A percentile compares a stretch with the other conserved stretches of the same genome.
Evolutionary conservation across 306 rosid species (phyloP).

Genomic region (Castanea mollissima): DNA sequence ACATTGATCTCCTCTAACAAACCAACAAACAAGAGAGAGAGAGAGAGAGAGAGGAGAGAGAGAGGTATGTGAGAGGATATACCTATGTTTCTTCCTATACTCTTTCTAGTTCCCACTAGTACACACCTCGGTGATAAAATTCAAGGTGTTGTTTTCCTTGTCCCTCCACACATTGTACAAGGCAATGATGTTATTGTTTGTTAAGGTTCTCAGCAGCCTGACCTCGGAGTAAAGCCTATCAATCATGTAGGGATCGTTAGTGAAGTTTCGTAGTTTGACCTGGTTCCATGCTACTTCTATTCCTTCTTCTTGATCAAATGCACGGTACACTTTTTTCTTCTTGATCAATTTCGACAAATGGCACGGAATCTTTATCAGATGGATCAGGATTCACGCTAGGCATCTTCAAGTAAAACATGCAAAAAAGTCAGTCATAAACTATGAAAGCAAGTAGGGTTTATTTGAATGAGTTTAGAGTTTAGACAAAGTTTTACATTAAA

Average conservation of each 20-base stretch:
- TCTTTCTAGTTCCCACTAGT: conserved; percentile 85
- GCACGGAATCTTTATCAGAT: conserved; percentile 56
- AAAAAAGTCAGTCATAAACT: neutral
- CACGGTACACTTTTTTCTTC: conserved; percentile 79
- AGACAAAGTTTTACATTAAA: neutral
- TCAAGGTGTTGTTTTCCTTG: conserved; percentile 34
- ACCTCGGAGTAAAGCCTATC: conserved; percentile 83
- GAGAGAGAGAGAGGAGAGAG: no score
- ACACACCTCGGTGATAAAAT: conserved; percentile 94
- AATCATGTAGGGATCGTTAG: conserved; percentile 61
- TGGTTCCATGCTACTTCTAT: conserved; percentile 97
- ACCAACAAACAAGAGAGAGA: no score
- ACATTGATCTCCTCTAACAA: no score
- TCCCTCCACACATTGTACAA: conserved; percentile 70
- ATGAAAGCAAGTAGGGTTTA: neutral
- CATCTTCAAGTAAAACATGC: conserved; percentile 50
- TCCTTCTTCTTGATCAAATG: conserved; percentile 89
- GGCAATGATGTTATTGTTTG: conserved; percentile 64
- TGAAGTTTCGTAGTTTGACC: conserved; percentile 70
- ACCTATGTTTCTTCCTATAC: conserved; percentile 77
- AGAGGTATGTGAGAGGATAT: conserved; percentile 28
- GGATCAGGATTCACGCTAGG: conserved; percentile 37
- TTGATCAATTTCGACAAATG: conserved; percentile 63
- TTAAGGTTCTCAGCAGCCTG: conserved; percentile 52
- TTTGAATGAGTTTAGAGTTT: neutral